phyloP scores from a whole-genome alignment of 139 green algal species.

The Pycnococcus provasolii region DNA sequence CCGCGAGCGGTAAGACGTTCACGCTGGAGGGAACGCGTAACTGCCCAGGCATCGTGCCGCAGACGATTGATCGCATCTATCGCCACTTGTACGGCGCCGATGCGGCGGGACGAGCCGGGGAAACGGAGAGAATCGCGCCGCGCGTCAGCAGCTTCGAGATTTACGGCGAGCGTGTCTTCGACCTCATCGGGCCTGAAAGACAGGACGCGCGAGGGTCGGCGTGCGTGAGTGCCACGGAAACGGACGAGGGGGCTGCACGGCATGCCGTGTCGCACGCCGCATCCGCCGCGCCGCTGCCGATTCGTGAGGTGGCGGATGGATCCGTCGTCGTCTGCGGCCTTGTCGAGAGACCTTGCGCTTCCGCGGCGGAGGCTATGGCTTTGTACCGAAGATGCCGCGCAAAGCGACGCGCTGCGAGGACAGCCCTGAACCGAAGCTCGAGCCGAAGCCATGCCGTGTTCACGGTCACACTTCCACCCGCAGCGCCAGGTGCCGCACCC shows the following conservation, averaged over 20 bases:
- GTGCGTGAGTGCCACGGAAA: background rate
- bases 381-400: slow-evolving; percentile 33
- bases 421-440: slow-evolving; percentile 52
- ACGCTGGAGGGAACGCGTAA: slow-evolving; percentile 45
- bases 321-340: slow-evolving; percentile 34
- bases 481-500: background rate
- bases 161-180: slow-evolving; percentile 66
- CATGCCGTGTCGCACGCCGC: too few species aligned
- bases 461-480: slow-evolving; percentile 30
- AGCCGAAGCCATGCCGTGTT: slow-evolving; percentile 66
- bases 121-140: background rate
- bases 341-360: slow-evolving; percentile 29
- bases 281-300: slow-evolving; percentile 24
- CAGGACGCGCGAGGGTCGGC: background rate
- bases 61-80: slow-evolving; percentile 46
- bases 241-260: too few species aligned
- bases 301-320: slow-evolving; percentile 47
- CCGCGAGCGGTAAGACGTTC: slow-evolving; percentile 64
- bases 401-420: slow-evolving; percentile 47
- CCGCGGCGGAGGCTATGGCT: slow-evolving; percentile 34
- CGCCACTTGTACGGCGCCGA: slow-evolving; percentile 1
- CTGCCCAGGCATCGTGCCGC: slow-evolving; percentile 51
- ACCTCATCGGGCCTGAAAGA: slow-evolving; percentile 45
- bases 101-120: too few species aligned
- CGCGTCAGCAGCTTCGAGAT: slow-evolving; percentile 37